Base-by-base conservation (phyloP, 306 rosid species). In the Pyrus bretschneideri region DNA sequence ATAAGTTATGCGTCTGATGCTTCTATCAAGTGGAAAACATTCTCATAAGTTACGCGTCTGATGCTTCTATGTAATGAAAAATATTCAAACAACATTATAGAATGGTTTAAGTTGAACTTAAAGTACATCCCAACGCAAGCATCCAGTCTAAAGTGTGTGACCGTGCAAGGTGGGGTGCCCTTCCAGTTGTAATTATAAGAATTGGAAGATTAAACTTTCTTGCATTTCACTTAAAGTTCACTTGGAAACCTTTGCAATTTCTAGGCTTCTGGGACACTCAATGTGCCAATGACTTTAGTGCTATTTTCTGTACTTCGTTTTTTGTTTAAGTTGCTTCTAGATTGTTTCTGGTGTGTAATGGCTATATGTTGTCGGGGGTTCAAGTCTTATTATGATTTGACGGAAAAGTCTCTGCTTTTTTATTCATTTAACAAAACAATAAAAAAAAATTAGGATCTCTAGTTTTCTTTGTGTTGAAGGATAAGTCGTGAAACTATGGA, bases 11-110 rank as follows among this genome's bases (percentile, higher is more conserved):
- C 17, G n/a, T 23, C 18, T 52, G 29, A 71, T 74, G 22, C 29
- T 63, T 23, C 61, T 33, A 66, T 59, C 21, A 1, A 60, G 44
- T 40, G 76, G 13, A 58, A 64, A 7, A 1, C 21, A 67, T 74
- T 79, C 78, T 69, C 59, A 72, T 77, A 79, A 17, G 21, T 60
- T 67, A 71, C 14, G 40, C 17, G n/a, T 23, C 18, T 52, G 29
- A 71, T 74, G 22, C 35, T 63, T 23, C 61, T 33, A 66, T 59
- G 13, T 1, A 60, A n/a, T 17, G 67, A 22, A 58, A 64, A 8
- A 1, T 4, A n/a, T 35, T 33, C 9, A 55, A 55, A 21, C 17
- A 54, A 4, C 19, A 35, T 70, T 31, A 2, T 27, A 58, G 11
- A 22, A 55, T 33, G 31, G 6, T 54, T 14, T 30, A 22, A 35